These are phyloP conservation scores for Dalbergia cochinchinensis DNA, from an alignment of 306 rosid species.

Conservation along the genomic window DNA sequence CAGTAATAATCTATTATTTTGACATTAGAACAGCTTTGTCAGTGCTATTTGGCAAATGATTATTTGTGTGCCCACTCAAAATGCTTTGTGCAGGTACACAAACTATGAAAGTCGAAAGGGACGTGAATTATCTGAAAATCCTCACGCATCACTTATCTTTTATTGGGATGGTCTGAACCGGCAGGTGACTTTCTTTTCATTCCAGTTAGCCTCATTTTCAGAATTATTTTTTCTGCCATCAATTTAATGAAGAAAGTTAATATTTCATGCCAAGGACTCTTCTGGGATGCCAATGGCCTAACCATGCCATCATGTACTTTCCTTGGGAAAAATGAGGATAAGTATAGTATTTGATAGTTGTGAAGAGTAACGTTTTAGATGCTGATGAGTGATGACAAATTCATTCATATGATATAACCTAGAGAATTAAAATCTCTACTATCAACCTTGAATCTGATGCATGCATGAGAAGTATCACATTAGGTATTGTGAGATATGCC, in stretches of 20 bases:
- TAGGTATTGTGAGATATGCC: constrained; percentile 16
- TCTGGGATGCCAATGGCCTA: constrained; percentile 26
- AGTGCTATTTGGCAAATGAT: constrained; percentile 34
- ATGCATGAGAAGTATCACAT: constrained; percentile 18
- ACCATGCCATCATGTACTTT: constrained; percentile 39
- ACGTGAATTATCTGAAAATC: constrained; percentile 76
- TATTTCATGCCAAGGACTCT: constrained; percentile 32
- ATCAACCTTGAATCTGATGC: constrained; percentile 15
- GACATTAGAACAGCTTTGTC: constrained; percentile 34
- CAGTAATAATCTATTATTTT: constrained; percentile 47
- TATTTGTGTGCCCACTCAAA: constrained; percentile 40
- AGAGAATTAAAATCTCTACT: constrained; percentile 31
- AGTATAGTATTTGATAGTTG: constrained; percentile 22
- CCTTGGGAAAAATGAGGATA: constrained; percentile 21
- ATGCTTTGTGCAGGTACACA: constrained; percentile 75
- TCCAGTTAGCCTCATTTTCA: constrained; percentile 39
- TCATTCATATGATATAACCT: constrained; percentile 32
- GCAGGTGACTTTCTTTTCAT: constrained; percentile 60
- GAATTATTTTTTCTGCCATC: constrained; percentile 38
- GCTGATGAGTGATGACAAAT: constrained; percentile 3
- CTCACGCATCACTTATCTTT: constrained; percentile 89
- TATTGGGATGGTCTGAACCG: constrained; percentile 89
- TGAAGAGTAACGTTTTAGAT: constrained; percentile 2
- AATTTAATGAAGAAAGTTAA: constrained; percentile 26
- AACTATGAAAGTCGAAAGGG: constrained; percentile 94